Percentiles rank a stretch among this genome's conserved stretches.
phyloP scores from a whole-genome alignment of 176 grass and related monocot genomes.

The Stipa capillata region DNA sequence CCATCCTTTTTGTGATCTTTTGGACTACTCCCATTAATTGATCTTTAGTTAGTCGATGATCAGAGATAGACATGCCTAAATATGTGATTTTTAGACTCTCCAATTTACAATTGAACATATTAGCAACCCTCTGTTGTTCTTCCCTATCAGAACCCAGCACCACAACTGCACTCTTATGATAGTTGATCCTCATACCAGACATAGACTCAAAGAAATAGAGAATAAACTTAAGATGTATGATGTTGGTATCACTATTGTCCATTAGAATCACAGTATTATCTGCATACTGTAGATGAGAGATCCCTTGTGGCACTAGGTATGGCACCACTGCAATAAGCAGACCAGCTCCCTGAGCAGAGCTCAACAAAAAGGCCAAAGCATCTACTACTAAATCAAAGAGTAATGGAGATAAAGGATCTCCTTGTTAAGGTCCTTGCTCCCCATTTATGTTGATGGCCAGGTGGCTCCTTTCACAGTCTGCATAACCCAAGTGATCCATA shows the following conservation, averaged over 20 bases:
- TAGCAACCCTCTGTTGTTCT: background rate
- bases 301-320: too few relatives aligned
- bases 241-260: background rate
- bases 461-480: background rate
- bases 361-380: too few relatives aligned
- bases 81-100: background rate
- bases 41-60: background rate
- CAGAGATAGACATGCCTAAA: background rate
- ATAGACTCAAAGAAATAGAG: background rate
- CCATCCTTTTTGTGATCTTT: background rate
- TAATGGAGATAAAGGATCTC: too few relatives aligned
- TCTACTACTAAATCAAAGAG: too few relatives aligned
- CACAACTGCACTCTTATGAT: background rate
- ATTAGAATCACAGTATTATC: too few relatives aligned
- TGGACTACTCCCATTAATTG: background rate
- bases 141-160: background rate
- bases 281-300: background rate
- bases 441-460: background rate
- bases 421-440: background rate
- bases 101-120: background rate
- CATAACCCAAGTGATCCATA: background rate
- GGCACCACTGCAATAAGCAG: too few relatives aligned
- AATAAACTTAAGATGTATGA: background rate
- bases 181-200: background rate
- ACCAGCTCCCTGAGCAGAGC: too few relatives aligned